Evolutionary conservation across 2,329 filamentous ascomycete species (phyloP).

Genomic region (Aspergillus spinulosporus): DNA sequence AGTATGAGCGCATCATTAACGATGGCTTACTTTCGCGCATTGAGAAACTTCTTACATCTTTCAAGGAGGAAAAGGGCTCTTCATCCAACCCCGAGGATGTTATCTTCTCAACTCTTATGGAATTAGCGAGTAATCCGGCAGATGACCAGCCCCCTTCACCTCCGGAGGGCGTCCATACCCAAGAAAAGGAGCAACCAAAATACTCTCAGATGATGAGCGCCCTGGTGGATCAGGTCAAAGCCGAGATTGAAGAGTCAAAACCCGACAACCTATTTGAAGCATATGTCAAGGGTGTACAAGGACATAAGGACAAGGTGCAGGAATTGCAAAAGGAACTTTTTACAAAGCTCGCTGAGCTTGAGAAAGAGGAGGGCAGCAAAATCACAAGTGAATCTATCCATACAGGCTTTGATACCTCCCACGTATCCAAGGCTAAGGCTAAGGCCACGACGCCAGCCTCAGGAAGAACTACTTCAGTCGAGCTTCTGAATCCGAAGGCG

Average conservation of each 20-base stretch:
- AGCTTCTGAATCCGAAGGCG: constrained; percentile 71
- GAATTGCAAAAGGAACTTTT: constrained; percentile 74
- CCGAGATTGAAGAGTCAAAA: constrained; percentile 72
- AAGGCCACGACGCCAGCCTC: constrained; percentile 39
- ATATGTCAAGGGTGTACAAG: constrained; percentile 76
- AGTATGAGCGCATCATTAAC: constrained; percentile 88
- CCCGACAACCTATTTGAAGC: constrained; percentile 68
- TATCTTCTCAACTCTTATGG: constrained; percentile 86
- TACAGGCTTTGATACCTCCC: constrained; percentile 86
- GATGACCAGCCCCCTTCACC: constrained; percentile 73
- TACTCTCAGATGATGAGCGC: constrained; percentile 99
- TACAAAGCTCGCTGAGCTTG: constrained; percentile 73
- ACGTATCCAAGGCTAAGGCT: constrained; percentile 65
- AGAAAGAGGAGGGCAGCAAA: constrained; percentile 81
- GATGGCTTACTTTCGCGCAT: constrained; percentile 86
- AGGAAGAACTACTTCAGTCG: constrained; percentile 52
- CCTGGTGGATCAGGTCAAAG: constrained; percentile 91
- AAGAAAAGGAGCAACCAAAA: constrained; percentile 72
- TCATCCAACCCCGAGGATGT: constrained; percentile 71
- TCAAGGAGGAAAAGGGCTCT: constrained; percentile 71
- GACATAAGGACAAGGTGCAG: constrained; percentile 75
- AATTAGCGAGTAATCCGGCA: constrained; percentile 68
- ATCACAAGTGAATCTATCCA: constrained; percentile 91
- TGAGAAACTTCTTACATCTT: constrained; percentile 69
- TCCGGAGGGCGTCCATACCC: constrained; percentile 75